Evolutionary conservation across 192 early-diverging fungal species (phyloP), one percentile per base, ranked within the genome.

Genomic region (Mortierella claussenii): DNA sequence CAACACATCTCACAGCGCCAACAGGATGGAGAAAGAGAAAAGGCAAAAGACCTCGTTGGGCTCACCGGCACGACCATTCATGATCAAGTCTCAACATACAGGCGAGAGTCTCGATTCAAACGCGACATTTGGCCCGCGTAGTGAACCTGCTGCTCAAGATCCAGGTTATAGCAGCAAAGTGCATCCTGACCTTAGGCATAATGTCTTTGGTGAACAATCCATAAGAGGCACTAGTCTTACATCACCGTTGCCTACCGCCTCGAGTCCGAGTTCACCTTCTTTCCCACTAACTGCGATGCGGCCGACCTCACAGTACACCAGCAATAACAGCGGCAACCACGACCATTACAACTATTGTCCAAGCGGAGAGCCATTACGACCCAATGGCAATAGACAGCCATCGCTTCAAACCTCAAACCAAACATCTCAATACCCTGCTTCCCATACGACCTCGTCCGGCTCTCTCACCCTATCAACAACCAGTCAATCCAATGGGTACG

Each of bases 161-260:
- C 15, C 13, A n/a, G n/a, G n/a, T n/a, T n/a, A n/a, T 21, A 32
- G 55, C 15, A 20, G 15, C 57, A 68, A 54, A 24, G 21, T 31
- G 8, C 37, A 6, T 20, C 62, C 33, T 26, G 70, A 75, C 32
- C 56, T 66, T 18, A 56, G 56, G 0, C 27, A 47, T 10, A 53
- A 44, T 1, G 70, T 75, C 36, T 75, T 60, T 48, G 68, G 68
- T 1, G 56, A 59, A 6, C 61, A 45, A 47, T 23, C 50, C 2
- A 51, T 10, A 0, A 33, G 49, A 20, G 23, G 45, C 0, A 36
- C 12, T n/a, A 59, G 56, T 32, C 69, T 53, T 13, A 60, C 55
- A 24, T 48, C 69, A 21, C 18, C 30, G 13, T 17, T 34, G 3
- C 43, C 48, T 8, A 50, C 36, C 15, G 18, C 55, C 17, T 47